A percentile compares a stretch with the other conserved stretches of the same genome.
phyloP scores from a whole-genome alignment of 2,329 filamentous ascomycete genomes.

The Escovopsis sp. region DNA sequence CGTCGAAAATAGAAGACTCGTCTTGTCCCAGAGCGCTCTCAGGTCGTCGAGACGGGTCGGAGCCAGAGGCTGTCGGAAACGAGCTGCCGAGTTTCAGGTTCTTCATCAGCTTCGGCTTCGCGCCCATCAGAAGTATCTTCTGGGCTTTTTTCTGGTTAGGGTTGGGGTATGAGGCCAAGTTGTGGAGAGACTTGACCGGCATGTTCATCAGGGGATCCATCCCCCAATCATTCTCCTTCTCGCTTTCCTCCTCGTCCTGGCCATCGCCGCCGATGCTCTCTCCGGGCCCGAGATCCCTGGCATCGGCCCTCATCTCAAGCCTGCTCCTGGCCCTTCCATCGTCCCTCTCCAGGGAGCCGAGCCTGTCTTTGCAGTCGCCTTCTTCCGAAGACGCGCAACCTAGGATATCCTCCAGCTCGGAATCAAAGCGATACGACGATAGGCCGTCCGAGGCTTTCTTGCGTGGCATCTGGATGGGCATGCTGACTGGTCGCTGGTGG shows the following conservation, averaged over 20 bases:
- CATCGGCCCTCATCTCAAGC: too few species aligned
- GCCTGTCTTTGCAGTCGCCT: too few species aligned
- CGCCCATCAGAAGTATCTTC: slow-evolving; percentile 25
- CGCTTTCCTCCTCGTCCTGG: slow-evolving; percentile 12
- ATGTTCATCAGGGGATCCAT: slow-evolving; percentile 22
- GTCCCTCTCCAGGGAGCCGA: too few species aligned
- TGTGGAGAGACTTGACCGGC: slow-evolving; percentile 34
- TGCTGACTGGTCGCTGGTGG: slow-evolving; percentile 10
- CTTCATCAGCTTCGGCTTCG: slow-evolving; percentile 9
- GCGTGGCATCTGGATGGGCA: slow-evolving; percentile 13
- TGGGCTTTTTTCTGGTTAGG: slow-evolving; percentile 38
- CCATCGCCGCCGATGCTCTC: background rate
- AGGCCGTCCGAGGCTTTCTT: slow-evolving; percentile 15
- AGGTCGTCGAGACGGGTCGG: background rate
- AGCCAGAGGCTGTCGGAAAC: background rate
- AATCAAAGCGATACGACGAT: too few species aligned
- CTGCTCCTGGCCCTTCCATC: too few species aligned
- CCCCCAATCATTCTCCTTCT: slow-evolving; percentile 14
- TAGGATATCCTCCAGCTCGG: too few species aligned
- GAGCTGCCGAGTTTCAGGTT: slow-evolving; percentile 1
- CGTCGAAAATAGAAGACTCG: background rate
- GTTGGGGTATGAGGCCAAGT: slow-evolving; percentile 41
- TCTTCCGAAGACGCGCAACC: too few species aligned
- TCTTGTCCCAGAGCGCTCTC: slow-evolving; percentile 4
- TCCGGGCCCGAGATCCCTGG: too few species aligned